phyloP scores from a whole-genome alignment of 306 rosid species.

The Vachellia pachyceras region DNA sequence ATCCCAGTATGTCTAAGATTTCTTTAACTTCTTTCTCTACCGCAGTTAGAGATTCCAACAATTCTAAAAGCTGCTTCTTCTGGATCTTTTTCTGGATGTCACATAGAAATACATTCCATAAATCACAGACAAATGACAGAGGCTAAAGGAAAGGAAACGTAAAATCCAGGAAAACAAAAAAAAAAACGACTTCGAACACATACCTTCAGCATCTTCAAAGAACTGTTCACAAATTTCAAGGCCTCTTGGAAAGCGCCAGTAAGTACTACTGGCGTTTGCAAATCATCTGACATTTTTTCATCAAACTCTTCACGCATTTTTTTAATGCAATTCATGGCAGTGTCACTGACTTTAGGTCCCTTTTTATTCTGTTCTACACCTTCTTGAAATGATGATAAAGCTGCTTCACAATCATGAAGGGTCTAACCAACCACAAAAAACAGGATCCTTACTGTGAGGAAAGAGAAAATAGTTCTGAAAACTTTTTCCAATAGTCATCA shows the following conservation, averaged over 20 bases:
- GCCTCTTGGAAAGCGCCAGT: conserved; percentile 89
- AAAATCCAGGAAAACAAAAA: neutral
- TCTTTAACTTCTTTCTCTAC: conserved; percentile 63
- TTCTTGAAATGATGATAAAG: conserved; percentile 64
- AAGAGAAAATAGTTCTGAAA: conserved; percentile 7
- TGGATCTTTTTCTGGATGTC: conserved; percentile 70
- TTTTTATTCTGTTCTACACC: conserved; percentile 53
- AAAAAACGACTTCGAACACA: conserved; percentile 16
- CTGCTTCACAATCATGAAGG: conserved; percentile 78
- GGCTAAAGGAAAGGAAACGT: neutral
- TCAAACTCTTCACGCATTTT: conserved; percentile 70
- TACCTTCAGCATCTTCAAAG: conserved; percentile 79
- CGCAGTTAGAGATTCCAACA: conserved; percentile 66
- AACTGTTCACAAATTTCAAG: conserved; percentile 71
- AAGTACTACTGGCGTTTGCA: conserved; percentile 86
- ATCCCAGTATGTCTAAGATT: conserved; percentile 66
- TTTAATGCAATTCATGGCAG: conserved; percentile 69
- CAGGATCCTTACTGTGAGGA: conserved; percentile 1
- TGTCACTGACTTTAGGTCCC: conserved; percentile 50
- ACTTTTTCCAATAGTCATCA: conserved; percentile 3
- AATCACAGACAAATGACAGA: conserved; percentile 3
- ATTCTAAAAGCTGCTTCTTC: conserved; percentile 58
- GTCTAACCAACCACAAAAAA: conserved; percentile 61
- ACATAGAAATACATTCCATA: conserved; percentile 27
- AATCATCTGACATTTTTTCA: conserved; percentile 88